These are phyloP conservation scores for Macrolepiota dolichaula DNA, from an alignment of 768 basidiomycete species.

Conservation along the genomic window DNA sequence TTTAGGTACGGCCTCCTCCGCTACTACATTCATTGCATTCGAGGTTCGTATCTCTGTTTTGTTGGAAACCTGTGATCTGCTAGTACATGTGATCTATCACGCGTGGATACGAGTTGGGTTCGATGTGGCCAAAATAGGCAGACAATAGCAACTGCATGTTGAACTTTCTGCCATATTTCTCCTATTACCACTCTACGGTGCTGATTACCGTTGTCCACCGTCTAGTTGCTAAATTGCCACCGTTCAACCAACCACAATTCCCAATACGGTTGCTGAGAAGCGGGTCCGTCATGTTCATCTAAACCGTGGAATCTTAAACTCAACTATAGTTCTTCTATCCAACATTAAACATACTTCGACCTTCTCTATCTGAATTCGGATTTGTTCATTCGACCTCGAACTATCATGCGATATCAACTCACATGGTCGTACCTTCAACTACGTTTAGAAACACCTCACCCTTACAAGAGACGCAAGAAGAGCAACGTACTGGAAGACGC, in stretches of 20 bases:
- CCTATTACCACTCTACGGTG: conserved; percentile 14
- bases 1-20: conserved; percentile 74
- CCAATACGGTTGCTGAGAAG: conserved; percentile 20
- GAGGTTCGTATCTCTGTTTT: conserved; percentile 38
- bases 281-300: conserved; percentile 25
- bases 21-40: conserved; percentile 52
- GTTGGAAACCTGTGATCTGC: neutral
- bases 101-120: conserved; percentile 3
- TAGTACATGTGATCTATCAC: conserved; percentile 12
- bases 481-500: conserved; percentile 31
- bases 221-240: conserved; percentile 22
- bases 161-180: conserved; percentile 18
- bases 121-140: conserved; percentile 25
- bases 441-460: conserved; percentile 32
- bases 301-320: neutral
- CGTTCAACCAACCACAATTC: conserved; percentile 22
- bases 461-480: conserved; percentile 38
- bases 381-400: conserved; percentile 17
- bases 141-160: conserved; percentile 30
- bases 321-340: neutral
- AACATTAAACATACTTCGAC: neutral
- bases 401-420: conserved; percentile 17
- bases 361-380: neutral
- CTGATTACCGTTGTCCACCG: conserved; percentile 30
- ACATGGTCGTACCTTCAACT: conserved; percentile 22